A percentile compares a stretch with the other conserved stretches of the same genome.
These are phyloP conservation scores for Nakataea oryzae DNA, from an alignment of 2,329 filamentous ascomycete genomes.

Conservation along the genomic window DNA sequence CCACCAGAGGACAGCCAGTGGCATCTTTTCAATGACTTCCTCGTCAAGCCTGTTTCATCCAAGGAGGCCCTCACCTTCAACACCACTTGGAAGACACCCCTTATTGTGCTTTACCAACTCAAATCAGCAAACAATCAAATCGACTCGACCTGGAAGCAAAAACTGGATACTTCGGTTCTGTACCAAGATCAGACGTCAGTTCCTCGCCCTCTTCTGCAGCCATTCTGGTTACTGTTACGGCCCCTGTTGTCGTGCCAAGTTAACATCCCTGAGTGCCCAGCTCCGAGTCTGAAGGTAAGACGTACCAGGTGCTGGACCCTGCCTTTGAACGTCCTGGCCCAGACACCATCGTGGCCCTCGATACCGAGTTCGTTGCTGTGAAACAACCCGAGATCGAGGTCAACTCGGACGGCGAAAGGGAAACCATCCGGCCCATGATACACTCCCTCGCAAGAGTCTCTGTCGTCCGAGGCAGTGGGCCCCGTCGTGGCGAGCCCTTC, in stretches of 20 bases:
- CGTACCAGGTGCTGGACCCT: constrained; percentile 48
- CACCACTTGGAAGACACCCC: constrained; percentile 84
- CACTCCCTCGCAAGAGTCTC: constrained; percentile 90
- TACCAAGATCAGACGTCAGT: constrained; percentile 57
- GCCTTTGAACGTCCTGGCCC: constrained; percentile 56
- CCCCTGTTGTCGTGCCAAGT: neutral
- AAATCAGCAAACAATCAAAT: constrained; percentile 73
- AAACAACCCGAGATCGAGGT: constrained; percentile 93
- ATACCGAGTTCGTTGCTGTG: constrained; percentile 92
- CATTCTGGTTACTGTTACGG: neutral
- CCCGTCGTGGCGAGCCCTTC: constrained; percentile 73
- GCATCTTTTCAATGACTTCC: constrained; percentile 97
- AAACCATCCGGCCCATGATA: constrained; percentile 83
- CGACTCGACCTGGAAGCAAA: constrained; percentile 77
- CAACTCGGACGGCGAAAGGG: constrained; percentile 84
- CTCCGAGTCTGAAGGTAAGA: constrained; percentile 33
- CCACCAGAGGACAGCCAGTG: constrained; percentile 59
- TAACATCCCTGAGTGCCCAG: constrained; percentile 17
- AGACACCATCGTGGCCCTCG: constrained; percentile 73
- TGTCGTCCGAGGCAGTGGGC: constrained; percentile 70
- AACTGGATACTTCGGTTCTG: constrained; percentile 73
- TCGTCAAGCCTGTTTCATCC: constrained; percentile 69
- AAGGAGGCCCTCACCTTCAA: constrained; percentile 87
- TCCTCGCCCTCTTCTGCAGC: neutral
- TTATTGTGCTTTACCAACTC: constrained; percentile 76